These are phyloP conservation scores for Eimeria necatrix DNA, from an alignment of 169 alveolate species.

Conservation along the genomic window DNA sequence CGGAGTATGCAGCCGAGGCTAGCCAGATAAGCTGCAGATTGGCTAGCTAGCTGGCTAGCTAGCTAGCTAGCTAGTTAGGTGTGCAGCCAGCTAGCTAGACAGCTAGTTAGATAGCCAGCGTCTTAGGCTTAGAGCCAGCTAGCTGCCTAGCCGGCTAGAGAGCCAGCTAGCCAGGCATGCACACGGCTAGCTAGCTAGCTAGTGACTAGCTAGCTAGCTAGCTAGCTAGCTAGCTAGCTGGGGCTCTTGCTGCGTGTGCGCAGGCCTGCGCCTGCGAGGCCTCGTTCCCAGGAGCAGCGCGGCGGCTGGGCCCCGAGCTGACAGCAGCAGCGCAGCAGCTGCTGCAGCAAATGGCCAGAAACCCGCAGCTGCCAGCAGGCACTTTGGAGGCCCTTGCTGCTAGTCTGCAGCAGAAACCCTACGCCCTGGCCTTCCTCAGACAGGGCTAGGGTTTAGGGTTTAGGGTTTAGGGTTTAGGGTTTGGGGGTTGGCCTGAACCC, in stretches of 20 bases:
- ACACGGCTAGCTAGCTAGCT: neutral
- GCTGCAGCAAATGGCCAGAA: slow-evolving; percentile 25
- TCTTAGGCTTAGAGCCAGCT: too few species aligned
- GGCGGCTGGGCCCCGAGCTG: neutral
- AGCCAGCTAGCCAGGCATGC: neutral
- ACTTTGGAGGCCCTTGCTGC: neutral
- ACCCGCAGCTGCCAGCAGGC: slow-evolving; percentile 24
- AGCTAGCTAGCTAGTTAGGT: too few species aligned
- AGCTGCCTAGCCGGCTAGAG: too few species aligned
- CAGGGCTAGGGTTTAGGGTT: neutral
- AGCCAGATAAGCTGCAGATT: too few species aligned
- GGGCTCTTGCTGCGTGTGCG: neutral
- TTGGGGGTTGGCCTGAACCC: too few species aligned
- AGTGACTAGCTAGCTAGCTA: too few species aligned
- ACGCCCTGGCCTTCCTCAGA: slow-evolving; percentile 28
- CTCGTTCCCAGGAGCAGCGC: slow-evolving; percentile 32
- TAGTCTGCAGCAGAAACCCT: slow-evolving; percentile 9
- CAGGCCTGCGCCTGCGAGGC: slow-evolving; percentile 63
- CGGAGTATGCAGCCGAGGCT: too few species aligned
- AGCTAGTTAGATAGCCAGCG: neutral
- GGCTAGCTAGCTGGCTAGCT: too few species aligned
- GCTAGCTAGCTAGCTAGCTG: too few species aligned
- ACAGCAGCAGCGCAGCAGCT: slow-evolving; percentile 63
- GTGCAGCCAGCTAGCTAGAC: neutral
- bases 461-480: too few species aligned